Percentiles rank a stretch among this genome's conserved stretches.
Conservation (phyloP, 2,329 filamentous ascomycete species). For the Boeremia lycopersici region DNA sequence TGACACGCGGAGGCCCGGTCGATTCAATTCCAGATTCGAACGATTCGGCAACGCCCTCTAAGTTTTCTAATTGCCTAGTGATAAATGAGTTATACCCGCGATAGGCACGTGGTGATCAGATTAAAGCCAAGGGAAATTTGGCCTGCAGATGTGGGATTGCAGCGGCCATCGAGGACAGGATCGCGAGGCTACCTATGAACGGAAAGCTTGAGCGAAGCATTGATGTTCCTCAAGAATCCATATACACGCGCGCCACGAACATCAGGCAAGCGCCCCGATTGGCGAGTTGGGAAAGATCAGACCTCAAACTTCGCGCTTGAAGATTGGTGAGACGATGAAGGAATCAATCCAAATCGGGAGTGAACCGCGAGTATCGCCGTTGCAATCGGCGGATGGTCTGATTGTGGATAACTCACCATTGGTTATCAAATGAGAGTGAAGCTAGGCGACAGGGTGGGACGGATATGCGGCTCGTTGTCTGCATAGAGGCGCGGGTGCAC, state of each 20-base stretch:
- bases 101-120: slow-evolving; percentile 2
- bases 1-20: not conserved
- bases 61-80: not conserved
- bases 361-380: not conserved
- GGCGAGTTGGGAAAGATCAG: not conserved
- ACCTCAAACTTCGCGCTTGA: not conserved
- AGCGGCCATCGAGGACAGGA: not conserved
- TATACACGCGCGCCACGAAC: not conserved
- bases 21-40: not conserved
- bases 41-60: no score
- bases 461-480: not conserved
- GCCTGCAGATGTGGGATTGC: not conserved
- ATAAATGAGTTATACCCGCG: not conserved
- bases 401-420: not conserved
- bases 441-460: not conserved
- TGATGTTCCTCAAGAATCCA: not conserved
- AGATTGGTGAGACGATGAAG: not conserved
- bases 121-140: slow-evolving; percentile 1
- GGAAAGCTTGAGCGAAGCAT: not conserved
- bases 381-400: not conserved
- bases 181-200: no score
- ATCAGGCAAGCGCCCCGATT: slow-evolving; percentile 6
- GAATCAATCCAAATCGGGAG: not conserved
- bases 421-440: not conserved
- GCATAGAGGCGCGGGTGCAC: not conserved